Base-by-base conservation (phyloP, 805 yeast species). In the Kuraishia cidri region DNA sequence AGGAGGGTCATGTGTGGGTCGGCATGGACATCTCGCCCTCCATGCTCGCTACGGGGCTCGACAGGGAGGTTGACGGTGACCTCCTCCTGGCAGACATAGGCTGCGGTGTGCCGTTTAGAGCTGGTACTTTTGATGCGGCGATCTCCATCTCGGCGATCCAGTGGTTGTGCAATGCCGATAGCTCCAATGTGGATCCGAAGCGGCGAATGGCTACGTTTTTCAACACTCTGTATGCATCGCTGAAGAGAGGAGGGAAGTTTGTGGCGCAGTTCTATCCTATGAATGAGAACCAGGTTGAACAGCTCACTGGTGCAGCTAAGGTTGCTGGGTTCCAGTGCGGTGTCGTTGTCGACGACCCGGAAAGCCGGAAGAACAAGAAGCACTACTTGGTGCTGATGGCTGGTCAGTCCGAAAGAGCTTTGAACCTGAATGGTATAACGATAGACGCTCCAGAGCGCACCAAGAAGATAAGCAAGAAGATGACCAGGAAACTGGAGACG, bases 281-380 rank as follows among this genome's bases (percentile, higher is more conserved):
- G 54, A 83, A 87, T 56, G 96, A 92, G 42, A 71, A 66, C 21
- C 97, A 92, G 56, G 76, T 79, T 7, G 81, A 84, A 38, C 69
- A 74, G 30, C 85, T 92, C 20, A 62, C 84, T 34, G 68, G 69
- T 25, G 83, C 95, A 16, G 97, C 98, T 7, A 90, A 87, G 56
- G 78, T 82, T 5, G 80, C 97, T 0, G 98, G 98, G 1, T 92
- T 92, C 55, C 90, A 86, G 36, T 97, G 98, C 50, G 98, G 98
- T 41, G 66, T 90, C 43, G 87, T 92, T 16, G 72, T 90, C 24
- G 98, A 92, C 56, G 90, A 88, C 39, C 94, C 95, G 4, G 97
- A 92, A 46, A 76, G 87, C 23, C 88, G 85, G 53, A 84, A 82
- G 56, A 85, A 90, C 52, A 86, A 80, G 56, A 92, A 92, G 58